Conservation (phyloP, 345 rosid genomes). For the Gossypium anomalum region DNA sequence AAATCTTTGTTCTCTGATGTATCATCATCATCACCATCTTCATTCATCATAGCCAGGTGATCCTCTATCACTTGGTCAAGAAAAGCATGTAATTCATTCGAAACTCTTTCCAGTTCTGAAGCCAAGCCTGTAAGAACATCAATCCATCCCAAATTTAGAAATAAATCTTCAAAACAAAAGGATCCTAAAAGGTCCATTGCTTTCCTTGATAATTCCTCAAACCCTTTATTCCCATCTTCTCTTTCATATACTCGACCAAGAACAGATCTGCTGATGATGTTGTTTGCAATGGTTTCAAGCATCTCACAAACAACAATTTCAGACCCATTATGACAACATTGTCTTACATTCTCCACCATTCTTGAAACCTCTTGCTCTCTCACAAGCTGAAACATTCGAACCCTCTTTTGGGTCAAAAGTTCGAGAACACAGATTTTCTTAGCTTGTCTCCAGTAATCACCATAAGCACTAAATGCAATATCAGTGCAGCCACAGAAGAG, state of each 20-base stretch:
- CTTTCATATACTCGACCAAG: neutral
- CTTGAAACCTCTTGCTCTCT: slow-evolving; percentile 9
- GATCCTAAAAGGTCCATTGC: neutral
- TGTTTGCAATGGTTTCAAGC: neutral
- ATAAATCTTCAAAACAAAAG: slow-evolving; percentile 4
- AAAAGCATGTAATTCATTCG: neutral
- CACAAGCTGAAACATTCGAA: neutral
- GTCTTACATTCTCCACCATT: neutral
- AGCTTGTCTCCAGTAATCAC: slow-evolving; percentile 31
- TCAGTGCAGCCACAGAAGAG: slow-evolving; percentile 10
- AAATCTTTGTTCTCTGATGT: neutral
- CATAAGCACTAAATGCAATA: slow-evolving; percentile 18
- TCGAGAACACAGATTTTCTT: slow-evolving; percentile 15
- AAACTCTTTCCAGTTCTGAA: neutral
- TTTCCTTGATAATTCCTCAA: slow-evolving; percentile 7
- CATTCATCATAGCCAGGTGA: neutral
- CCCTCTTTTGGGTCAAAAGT: neutral
- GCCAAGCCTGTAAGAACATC: neutral
- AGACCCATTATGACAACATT: neutral
- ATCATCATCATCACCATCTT: neutral
- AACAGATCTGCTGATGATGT: neutral
- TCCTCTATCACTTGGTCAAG: slow-evolving; percentile 15
- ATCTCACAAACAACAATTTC: neutral
- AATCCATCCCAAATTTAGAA: neutral
- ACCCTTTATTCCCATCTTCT: neutral